Evolutionary conservation across 371 early-diverging fungal species (phyloP).

Genomic region (Apophysomyces elegans): DNA sequence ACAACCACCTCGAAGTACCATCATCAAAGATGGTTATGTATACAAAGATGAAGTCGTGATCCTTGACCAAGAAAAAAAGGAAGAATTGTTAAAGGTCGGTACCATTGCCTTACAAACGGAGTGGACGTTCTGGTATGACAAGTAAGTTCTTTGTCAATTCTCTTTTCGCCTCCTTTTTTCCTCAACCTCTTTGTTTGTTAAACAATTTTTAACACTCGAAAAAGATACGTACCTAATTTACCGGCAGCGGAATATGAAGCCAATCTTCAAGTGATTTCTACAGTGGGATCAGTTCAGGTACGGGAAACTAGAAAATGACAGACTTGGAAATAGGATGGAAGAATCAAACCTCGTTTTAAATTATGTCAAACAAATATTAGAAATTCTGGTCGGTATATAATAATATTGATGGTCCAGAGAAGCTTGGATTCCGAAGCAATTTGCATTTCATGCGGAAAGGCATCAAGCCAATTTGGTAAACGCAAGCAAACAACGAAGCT

Average conservation of each 20-base stretch:
- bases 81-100: conserved; percentile 31
- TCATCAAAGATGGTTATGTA: conserved; percentile 32
- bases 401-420: conserved; percentile 57
- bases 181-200: conserved; percentile 2
- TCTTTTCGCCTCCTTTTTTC: not conserved
- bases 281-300: conserved; percentile 68
- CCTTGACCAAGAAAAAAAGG: conserved; percentile 35
- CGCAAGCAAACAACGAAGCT: not conserved
- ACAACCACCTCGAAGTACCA: conserved; percentile 3
- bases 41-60: conserved; percentile 36
- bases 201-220: not conserved
- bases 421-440: conserved; percentile 51
- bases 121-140: conserved; percentile 74
- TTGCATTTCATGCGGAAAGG: conserved; percentile 72
- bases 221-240: conserved; percentile 57
- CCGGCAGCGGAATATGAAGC: conserved; percentile 62
- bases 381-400: conserved; percentile 62
- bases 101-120: conserved; percentile 52
- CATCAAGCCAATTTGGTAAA: conserved; percentile 74
- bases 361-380: conserved; percentile 20
- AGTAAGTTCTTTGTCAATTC: conserved; percentile 38
- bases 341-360: not conserved
- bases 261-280: conserved; percentile 60
- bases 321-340: not conserved
- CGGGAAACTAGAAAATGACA: not conserved